Base-by-base conservation (phyloP, 192 early-diverging fungal species). In the Gryganskiella cystojenkinii region DNA sequence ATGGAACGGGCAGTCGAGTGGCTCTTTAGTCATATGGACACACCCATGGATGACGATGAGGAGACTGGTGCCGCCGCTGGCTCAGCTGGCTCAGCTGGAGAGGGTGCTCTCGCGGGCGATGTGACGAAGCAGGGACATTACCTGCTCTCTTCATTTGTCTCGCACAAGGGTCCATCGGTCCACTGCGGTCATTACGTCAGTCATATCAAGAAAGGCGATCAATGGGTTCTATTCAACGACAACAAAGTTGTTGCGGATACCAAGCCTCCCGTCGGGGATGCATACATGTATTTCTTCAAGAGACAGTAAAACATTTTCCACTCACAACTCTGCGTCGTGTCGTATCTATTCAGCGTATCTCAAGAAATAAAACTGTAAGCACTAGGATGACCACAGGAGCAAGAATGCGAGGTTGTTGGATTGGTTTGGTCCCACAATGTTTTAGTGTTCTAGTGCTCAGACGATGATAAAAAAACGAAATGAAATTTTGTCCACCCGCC, bases 131-230 rank as follows among this genome's bases (percentile, higher is more conserved):
- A 86, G n/a, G 85, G 82, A 20, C 71, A 85, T 42, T 97, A 92
- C 82, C 60, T 74, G 53, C 74, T 99, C 8, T 65, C 86, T 10
- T 91, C 91, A 11, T 95, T 98, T 82, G 90, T 99, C 45, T 95
- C 93, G 35, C 98, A 99, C 88, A 94, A 94, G 74, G 98, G 98
- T 11, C 92, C 96, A 14, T 98, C 97, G 4, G 89, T 95, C 5
- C 94, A 96, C 75, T 96, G 92, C 74, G 98, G 98, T 28, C 98
- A 99, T 78, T 99, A 99, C 79, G 95, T 99, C 13, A 90, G 93
- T 19, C 95, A 94, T 58, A 84, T 96, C 45, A 86, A 85, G 54
- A 91, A 88, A n/a, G 87, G 84, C 34, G 70, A 80, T 44, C 63
- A 80, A 42, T 99, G 98, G 98, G 88, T 92, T 57, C 81, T 99